Evolutionary conservation across 768 basidiomycete species (phyloP), one percentile per base, ranked within the genome.

Genomic region (Hericium rajendrae): DNA sequence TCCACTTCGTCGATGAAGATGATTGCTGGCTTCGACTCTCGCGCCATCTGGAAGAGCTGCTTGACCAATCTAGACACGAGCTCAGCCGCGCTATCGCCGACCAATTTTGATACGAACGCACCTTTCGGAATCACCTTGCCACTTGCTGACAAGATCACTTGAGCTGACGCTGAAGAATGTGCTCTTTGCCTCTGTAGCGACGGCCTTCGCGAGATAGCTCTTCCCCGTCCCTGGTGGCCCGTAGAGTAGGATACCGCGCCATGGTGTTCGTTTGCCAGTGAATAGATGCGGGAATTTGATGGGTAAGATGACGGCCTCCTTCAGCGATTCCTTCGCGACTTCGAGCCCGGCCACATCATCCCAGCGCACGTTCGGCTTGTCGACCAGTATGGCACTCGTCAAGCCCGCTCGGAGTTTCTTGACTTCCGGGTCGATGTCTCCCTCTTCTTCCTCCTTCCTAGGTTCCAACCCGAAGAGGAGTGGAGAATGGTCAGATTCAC

Each of bases 1-100:
- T 99, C 97, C 48, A 99, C 91, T 70, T 98, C 97, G 68, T 99
- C 97, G 67, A 99, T 90, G 70, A 99, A 99, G 71, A 99, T 97
- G 72, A 99, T 99, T 1, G 95, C 84, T 0, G 97, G 97, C 69
- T 97, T 98, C 57, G 84, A 83, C 70, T 98, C 95, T 54, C 97
- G 82, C 1, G 97, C 97, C 77, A 99, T 88, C 65, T 91, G 84
- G 67, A 99, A 99, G 26, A 99, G 78, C 67, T 97, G 93, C 70
- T 92, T 94, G 51, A 99, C 97, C 52, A 97, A 78, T 68, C 94
- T 95, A 57, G 24, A 28, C 22, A 46, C 48, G 54, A 22, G 48
- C 49, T 38, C 20, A 55, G 24, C 58, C n/a, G 28, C n/a, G 15
- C 28, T 10, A n/a, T 32, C 16, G 24, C 49, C 20, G 46, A 51